Evolutionary conservation across 1,139 yeast species (phyloP).

Genomic region (Blastobotrys buckinghamii): DNA sequence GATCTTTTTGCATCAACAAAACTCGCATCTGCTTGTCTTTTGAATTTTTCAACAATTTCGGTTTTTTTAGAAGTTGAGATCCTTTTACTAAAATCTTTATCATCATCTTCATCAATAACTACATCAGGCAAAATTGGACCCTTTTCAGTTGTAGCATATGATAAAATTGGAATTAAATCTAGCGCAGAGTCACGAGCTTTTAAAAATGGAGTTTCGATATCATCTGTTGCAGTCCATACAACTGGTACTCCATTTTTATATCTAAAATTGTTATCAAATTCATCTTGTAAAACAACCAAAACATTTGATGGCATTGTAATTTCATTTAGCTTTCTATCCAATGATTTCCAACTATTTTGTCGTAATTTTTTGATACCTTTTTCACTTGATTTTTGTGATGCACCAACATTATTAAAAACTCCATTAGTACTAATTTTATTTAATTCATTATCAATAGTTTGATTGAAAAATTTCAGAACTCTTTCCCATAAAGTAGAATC

Average conservation of each 20-base stretch:
- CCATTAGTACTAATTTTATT: slow-evolving; percentile 23
- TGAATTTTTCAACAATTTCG: slow-evolving; percentile 54
- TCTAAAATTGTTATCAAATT: slow-evolving; percentile 76
- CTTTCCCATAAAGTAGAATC: slow-evolving; percentile 53
- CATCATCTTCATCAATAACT: slow-evolving; percentile 37
- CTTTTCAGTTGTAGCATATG: slow-evolving; percentile 49
- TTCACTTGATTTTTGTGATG: slow-evolving; percentile 40
- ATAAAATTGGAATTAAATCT: slow-evolving; percentile 51
- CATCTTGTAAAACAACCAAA: slow-evolving; percentile 35
- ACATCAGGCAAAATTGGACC: slow-evolving; percentile 57
- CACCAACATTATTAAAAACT: slow-evolving; percentile 57
- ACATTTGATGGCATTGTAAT: slow-evolving; percentile 36
- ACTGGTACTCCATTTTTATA: slow-evolving; percentile 77
- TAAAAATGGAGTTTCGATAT: slow-evolving; percentile 61
- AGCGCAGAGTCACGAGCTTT: slow-evolving; percentile 55
- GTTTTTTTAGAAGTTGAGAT: slow-evolving; percentile 54
- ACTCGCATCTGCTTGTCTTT: slow-evolving; percentile 71
- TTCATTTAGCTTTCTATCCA: slow-evolving; percentile 55
- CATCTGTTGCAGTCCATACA: slow-evolving; percentile 69
- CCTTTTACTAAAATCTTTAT: slow-evolving; percentile 38
- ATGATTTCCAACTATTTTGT: slow-evolving; percentile 57
- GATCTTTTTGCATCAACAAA: slow-evolving; percentile 65
- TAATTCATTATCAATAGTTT: slow-evolving; percentile 34
- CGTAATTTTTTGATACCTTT: slow-evolving; percentile 42
- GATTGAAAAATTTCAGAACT: slow-evolving; percentile 45